phyloP scores from a whole-genome alignment of 495 filamentous ascomycete species.

The Aspergillus bridgeri region DNA sequence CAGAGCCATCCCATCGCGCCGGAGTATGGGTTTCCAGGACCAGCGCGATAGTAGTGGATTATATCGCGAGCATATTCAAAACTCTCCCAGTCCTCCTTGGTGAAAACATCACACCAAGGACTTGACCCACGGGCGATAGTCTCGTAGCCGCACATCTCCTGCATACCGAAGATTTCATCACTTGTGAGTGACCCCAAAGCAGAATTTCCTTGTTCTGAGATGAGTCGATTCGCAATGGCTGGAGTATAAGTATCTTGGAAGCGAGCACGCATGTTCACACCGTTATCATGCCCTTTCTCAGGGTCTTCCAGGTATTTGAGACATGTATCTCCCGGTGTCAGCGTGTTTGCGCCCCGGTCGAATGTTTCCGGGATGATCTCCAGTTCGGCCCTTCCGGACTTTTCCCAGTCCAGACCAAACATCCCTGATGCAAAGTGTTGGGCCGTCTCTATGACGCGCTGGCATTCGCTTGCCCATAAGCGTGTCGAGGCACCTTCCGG shows the following conservation, averaged over 20 bases:
- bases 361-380: conserved; percentile 52
- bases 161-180: conserved; percentile 56
- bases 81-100: conserved; percentile 50
- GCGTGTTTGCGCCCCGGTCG: conserved; percentile 49
- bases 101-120: conserved; percentile 58
- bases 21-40: conserved; percentile 56
- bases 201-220: conserved; percentile 36
- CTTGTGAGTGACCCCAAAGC: conserved; percentile 35
- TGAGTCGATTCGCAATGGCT: conserved; percentile 42
- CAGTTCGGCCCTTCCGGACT: conserved; percentile 30
- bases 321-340: conserved; percentile 59
- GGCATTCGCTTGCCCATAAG: conserved; percentile 54
- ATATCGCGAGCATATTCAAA: conserved; percentile 62
- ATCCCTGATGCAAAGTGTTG: conserved; percentile 54
- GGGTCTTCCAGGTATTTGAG: conserved; percentile 46
- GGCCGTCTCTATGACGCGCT: conserved; percentile 58
- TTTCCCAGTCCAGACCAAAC: conserved; percentile 52
- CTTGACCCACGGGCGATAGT: conserved; percentile 50
- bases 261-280: conserved; percentile 39
- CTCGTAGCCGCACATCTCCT: conserved; percentile 62
- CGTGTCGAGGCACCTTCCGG: conserved; percentile 20
- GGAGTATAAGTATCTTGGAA: conserved; percentile 50
- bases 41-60: conserved; percentile 58
- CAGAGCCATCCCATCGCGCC: conserved; percentile 59
- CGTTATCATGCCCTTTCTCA: conserved; percentile 48